These are phyloP conservation scores for Gyrodon lividus DNA, from an alignment of 768 basidiomycete species.

Conservation along the genomic window DNA sequence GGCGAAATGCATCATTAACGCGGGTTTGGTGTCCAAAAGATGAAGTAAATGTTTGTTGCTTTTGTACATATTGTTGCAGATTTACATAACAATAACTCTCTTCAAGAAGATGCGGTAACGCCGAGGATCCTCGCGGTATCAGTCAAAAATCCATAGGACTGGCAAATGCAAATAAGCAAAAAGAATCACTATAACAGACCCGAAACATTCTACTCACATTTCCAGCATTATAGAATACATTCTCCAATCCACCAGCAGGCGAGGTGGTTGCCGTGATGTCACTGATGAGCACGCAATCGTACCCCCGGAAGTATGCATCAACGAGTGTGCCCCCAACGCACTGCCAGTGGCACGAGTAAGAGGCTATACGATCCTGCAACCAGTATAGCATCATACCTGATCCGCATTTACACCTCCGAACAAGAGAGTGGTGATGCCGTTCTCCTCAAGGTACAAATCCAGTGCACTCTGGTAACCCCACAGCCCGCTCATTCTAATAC, in stretches of 20 bases:
- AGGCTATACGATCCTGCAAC: background rate
- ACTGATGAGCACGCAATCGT: conserved; percentile 57
- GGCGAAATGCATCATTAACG: background rate
- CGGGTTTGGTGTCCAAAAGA: background rate
- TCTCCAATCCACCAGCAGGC: conserved; percentile 54
- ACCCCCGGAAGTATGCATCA: conserved; percentile 64
- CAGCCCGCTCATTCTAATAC: conserved; percentile 56
- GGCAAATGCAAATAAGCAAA: background rate
- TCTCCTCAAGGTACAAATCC: conserved; percentile 61
- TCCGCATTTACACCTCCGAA: conserved; percentile 69
- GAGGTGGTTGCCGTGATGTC: conserved; percentile 66
- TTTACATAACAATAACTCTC: background rate
- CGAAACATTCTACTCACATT: conserved; percentile 40
- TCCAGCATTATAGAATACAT: conserved; percentile 54
- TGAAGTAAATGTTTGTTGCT: background rate
- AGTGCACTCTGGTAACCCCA: conserved; percentile 66
- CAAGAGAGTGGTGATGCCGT: conserved; percentile 59
- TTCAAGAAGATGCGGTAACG: conserved; percentile 5
- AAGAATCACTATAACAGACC: background rate
- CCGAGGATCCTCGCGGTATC: conserved; percentile 32
- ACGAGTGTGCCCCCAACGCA: conserved; percentile 64
- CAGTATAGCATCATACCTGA: conserved; percentile 41
- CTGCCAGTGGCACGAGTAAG: conserved; percentile 28
- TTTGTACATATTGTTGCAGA: no score
- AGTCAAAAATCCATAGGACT: conserved; percentile 56